Percentiles rank a stretch among this genome's conserved stretches.
These are phyloP conservation scores for Kappamyces sp. DNA, from an alignment of 192 early-diverging fungal genomes.

Conservation along the genomic window DNA sequence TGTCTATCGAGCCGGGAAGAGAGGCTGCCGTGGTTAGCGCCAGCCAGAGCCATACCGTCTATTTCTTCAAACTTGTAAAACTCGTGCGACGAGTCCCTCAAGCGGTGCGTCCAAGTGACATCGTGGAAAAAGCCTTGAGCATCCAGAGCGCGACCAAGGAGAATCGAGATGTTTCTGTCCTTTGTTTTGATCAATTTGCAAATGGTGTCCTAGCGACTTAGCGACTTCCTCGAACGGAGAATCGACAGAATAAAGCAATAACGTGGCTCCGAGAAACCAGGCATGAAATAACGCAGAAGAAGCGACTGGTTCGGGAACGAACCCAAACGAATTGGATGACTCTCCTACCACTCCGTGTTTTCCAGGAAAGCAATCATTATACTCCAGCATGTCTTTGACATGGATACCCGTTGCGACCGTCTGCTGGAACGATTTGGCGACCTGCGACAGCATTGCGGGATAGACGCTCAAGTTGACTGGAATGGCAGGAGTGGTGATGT, in stretches of 20 bases:
- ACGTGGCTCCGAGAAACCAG: no score
- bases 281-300: background rate
- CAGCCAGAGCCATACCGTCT: slow-evolving; percentile 15
- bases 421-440: slow-evolving; percentile 30
- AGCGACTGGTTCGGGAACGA: background rate
- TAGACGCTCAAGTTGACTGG: slow-evolving; percentile 17
- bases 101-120: slow-evolving; percentile 76
- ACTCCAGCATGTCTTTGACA: slow-evolving; percentile 73
- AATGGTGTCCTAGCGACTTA: slow-evolving; percentile 60
- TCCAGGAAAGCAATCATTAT: slow-evolving; percentile 81
- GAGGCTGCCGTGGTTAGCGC: slow-evolving; percentile 3
- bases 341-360: slow-evolving; percentile 74
- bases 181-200: slow-evolving; percentile 71
- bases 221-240: slow-evolving; percentile 8
- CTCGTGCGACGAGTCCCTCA: slow-evolving; percentile 79
- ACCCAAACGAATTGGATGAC: background rate
- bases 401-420: slow-evolving; percentile 40
- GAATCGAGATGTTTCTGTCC: slow-evolving; percentile 80
- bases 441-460: slow-evolving; percentile 39
- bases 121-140: slow-evolving; percentile 90
- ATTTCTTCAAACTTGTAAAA: slow-evolving; percentile 73
- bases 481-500: background rate
- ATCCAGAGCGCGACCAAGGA: slow-evolving; percentile 83
- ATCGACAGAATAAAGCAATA: slow-evolving; percentile 3
- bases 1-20: slow-evolving; percentile 16